Percentiles rank a stretch among this genome's conserved stretches.
phyloP scores from a whole-genome alignment of 164 flowering plant species.

The Vitis rotundifolia region DNA sequence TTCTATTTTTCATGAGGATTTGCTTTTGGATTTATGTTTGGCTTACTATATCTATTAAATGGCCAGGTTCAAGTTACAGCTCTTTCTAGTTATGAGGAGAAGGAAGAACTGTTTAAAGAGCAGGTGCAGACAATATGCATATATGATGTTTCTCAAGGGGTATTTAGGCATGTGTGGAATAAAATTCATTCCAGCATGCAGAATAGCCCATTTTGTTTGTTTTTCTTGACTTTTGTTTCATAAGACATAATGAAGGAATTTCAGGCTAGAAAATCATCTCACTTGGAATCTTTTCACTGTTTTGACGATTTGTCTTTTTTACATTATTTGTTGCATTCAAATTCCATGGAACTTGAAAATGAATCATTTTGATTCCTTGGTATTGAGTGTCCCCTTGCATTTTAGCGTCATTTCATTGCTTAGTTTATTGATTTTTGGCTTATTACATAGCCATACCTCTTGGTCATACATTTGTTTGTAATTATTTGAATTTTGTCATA shows the following conservation, averaged over 20 bases:
- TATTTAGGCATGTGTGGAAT: background rate
- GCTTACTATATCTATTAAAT: background rate
- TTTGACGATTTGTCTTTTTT: too few species aligned
- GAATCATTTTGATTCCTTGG: too few species aligned
- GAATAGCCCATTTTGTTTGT: too few species aligned
- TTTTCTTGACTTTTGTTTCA: too few species aligned
- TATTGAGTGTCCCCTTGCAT: too few species aligned
- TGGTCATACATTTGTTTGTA: background rate
- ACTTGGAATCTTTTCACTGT: too few species aligned
- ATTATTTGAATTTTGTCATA: background rate
- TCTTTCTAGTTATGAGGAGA: constrained; percentile 93
- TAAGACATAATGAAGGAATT: background rate
- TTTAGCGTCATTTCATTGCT: too few species aligned
- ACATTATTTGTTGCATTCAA: too few species aligned
- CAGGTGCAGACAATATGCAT: constrained; percentile 51
- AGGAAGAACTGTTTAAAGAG: constrained; percentile 93
- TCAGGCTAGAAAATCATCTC: too few species aligned
- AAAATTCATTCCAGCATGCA: too few species aligned
- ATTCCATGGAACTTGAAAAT: too few species aligned
- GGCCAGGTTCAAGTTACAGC: constrained; percentile 94
- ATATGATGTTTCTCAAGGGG: background rate
- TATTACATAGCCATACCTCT: too few species aligned
- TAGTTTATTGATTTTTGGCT: background rate
- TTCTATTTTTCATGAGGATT: background rate
- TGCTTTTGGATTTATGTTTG: background rate